Evolutionary conservation across 176 grass and related monocot genomes (phyloP).

Genomic region (Triticum urartu): DNA sequence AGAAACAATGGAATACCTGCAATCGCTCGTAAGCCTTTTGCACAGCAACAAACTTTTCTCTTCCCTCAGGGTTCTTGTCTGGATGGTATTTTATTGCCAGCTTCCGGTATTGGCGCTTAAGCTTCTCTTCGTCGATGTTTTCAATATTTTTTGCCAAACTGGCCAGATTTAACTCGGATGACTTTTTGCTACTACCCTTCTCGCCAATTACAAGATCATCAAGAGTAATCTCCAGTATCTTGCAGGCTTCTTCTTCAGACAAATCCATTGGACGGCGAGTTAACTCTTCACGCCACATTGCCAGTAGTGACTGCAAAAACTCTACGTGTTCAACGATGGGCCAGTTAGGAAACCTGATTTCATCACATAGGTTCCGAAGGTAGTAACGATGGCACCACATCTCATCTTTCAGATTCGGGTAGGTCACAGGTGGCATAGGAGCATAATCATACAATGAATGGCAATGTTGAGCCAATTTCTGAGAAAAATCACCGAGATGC

Average conservation of each 20-base stretch:
- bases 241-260: slow-evolving; percentile 97
- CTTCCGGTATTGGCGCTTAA: slow-evolving; percentile 97
- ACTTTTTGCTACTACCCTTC: slow-evolving; percentile 47
- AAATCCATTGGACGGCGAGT: slow-evolving; percentile 98
- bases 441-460: slow-evolving; percentile 99
- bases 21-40: slow-evolving; percentile 99
- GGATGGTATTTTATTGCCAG: slow-evolving; percentile 98
- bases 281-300: slow-evolving; percentile 99
- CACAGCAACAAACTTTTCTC: slow-evolving; percentile 97
- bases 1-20: slow-evolving; percentile 63
- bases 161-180: slow-evolving; percentile 33
- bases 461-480: slow-evolving; percentile 94
- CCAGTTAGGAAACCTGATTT: slow-evolving; percentile 99
- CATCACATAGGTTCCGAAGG: slow-evolving; percentile 94
- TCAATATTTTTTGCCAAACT: slow-evolving; percentile 55
- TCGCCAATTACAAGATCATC: slow-evolving; percentile 83
- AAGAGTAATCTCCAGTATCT: slow-evolving; percentile 93
- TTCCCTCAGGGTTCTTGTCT: slow-evolving; percentile 98
- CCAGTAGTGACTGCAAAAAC: slow-evolving; percentile 90
- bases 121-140: slow-evolving; percentile 98
- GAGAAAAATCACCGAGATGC: slow-evolving; percentile 95
- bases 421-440: slow-evolving; percentile 98
- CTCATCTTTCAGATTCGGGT: slow-evolving; percentile 94
- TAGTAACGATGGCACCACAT: slow-evolving; percentile 99
- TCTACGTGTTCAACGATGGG: slow-evolving; percentile 98